A percentile compares a stretch with the other conserved stretches of the same genome.
Evolutionary conservation across 257 asterid species (phyloP).

Genomic region (Craterostigma plantagineum): DNA sequence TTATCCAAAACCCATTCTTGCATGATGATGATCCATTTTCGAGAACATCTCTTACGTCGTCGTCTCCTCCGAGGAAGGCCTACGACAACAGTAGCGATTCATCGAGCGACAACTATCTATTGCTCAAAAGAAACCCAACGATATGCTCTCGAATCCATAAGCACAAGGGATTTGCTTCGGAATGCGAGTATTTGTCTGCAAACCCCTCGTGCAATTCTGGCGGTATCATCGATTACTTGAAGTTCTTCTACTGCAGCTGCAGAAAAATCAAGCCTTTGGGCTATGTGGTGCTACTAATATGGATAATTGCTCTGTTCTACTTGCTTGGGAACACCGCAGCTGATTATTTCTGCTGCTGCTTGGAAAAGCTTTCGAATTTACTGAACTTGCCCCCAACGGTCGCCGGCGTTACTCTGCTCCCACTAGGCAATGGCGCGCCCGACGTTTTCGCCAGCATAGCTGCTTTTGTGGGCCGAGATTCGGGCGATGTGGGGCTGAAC

Average conservation of each 20-base stretch:
- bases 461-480: not conserved
- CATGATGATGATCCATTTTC: too few relatives aligned
- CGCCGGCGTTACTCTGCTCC: slow-evolving; percentile 6
- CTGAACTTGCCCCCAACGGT: slow-evolving; percentile 3
- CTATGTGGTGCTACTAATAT: not conserved
- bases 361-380: not conserved
- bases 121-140: not conserved
- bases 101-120: too few relatives aligned
- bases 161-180: not conserved
- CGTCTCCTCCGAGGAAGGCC: too few relatives aligned
- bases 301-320: not conserved
- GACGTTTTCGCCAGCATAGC: slow-evolving; percentile 5
- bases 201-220: not conserved
- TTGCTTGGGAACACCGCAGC: slow-evolving; percentile 4
- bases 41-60: too few relatives aligned
- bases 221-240: not conserved
- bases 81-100: too few relatives aligned
- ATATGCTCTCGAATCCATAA: not conserved
- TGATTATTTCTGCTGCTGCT: slow-evolving; percentile 3
- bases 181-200: not conserved
- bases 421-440: slow-evolving; percentile 5
- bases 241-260: slow-evolving; percentile 3
- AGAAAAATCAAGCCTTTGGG: not conserved
- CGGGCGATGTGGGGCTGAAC: slow-evolving; percentile 3
- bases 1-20: too few relatives aligned